Percentiles rank a stretch among this genome's conserved stretches.
phyloP scores from a whole-genome alignment of 495 filamentous ascomycete genomes.

The Tuber aestivum region DNA sequence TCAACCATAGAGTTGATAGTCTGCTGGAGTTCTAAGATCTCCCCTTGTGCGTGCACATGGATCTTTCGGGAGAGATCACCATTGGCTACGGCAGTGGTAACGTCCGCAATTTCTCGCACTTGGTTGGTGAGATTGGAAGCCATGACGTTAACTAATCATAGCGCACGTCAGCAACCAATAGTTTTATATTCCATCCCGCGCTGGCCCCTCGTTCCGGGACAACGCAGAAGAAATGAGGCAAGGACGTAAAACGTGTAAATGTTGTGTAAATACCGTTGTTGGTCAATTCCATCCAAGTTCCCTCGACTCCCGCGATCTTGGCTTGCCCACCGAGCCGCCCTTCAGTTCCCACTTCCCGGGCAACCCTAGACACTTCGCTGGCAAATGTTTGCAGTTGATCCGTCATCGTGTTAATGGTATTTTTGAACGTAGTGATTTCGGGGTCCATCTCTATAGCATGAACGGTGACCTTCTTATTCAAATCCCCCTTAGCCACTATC shows the following conservation, averaged over 20 bases:
- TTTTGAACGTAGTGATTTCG: slow-evolving; percentile 98
- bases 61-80: slow-evolving; percentile 97
- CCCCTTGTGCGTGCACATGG: slow-evolving; percentile 84
- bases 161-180: slow-evolving; percentile 38
- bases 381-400: slow-evolving; percentile 97
- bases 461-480: slow-evolving; percentile 96
- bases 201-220: background rate
- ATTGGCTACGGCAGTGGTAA: slow-evolving; percentile 93
- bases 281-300: slow-evolving; percentile 97
- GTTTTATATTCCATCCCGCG: background rate
- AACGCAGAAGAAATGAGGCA: slow-evolving; percentile 6
- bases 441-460: slow-evolving; percentile 97
- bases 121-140: slow-evolving; percentile 77
- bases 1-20: slow-evolving; percentile 99
- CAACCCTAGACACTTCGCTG: slow-evolving; percentile 92
- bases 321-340: slow-evolving; percentile 96
- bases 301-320: slow-evolving; percentile 86
- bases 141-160: slow-evolving; percentile 82
- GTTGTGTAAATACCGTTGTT: slow-evolving; percentile 63
- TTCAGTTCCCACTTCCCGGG: slow-evolving; percentile 95
- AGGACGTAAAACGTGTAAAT: slow-evolving; percentile 8
- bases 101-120: slow-evolving; percentile 93
- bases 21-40: slow-evolving; percentile 92
- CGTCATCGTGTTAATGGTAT: slow-evolving; percentile 97
- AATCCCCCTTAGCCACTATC: slow-evolving; percentile 87